These are phyloP conservation scores for Flaveria linearis DNA, from an alignment of 129 eudicot genomes.

Conservation along the genomic window DNA sequence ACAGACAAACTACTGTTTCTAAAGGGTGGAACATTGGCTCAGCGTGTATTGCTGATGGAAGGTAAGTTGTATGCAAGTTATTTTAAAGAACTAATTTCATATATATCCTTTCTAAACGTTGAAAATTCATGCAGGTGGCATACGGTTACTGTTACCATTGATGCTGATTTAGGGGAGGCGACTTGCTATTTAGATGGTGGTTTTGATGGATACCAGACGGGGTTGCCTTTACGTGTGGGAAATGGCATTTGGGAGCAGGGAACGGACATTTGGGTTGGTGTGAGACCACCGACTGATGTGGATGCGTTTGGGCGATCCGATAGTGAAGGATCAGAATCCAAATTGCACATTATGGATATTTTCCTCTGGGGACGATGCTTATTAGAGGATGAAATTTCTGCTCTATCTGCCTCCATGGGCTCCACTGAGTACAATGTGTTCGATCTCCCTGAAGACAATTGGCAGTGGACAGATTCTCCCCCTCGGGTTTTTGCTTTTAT, in stretches of 20 bases:
- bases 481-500: slow-evolving; percentile 61
- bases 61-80: slow-evolving; percentile 42
- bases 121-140: slow-evolving; percentile 73
- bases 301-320: slow-evolving; percentile 98
- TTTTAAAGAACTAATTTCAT: neutral
- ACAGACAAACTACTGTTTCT: slow-evolving; percentile 74
- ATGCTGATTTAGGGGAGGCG: no score
- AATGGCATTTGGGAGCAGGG: slow-evolving; percentile 88
- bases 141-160: slow-evolving; percentile 75
- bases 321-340: slow-evolving; percentile 90
- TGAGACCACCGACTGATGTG: slow-evolving; percentile 81
- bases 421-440: slow-evolving; percentile 64
- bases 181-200: no score
- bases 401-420: slow-evolving; percentile 78
- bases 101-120: neutral
- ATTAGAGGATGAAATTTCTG: slow-evolving; percentile 81
- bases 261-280: slow-evolving; percentile 94
- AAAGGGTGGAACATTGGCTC: slow-evolving; percentile 95
- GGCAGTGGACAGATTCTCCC: slow-evolving; percentile 99
- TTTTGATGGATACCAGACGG: slow-evolving; percentile 87
- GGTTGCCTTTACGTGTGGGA: slow-evolving; percentile 61
- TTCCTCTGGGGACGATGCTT: slow-evolving; percentile 97
- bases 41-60: slow-evolving; percentile 94
- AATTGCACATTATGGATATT: slow-evolving; percentile 95
- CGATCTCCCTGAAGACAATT: slow-evolving; percentile 82